These are phyloP conservation scores for Debaryomyces hansenii DNA, from an alignment of 805 yeast species.

Conservation along the genomic window DNA sequence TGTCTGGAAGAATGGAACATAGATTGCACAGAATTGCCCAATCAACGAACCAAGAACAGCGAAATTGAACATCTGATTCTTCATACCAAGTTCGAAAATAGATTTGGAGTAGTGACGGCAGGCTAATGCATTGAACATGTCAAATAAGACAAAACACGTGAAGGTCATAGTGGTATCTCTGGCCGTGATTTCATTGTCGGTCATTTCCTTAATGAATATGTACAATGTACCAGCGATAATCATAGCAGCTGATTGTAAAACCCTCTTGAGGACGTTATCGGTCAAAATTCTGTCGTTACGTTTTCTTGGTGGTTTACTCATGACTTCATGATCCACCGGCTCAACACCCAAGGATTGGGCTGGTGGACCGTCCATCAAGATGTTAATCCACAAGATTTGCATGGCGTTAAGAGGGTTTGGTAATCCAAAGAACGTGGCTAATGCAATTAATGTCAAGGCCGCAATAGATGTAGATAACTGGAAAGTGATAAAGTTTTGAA, in stretches of 20 bases:
- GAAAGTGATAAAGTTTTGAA: conserved; percentile 91
- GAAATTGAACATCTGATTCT: conserved; percentile 86
- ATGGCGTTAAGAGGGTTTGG: conserved; percentile 96
- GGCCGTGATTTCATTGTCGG: conserved; percentile 76
- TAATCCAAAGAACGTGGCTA: conserved; percentile 80
- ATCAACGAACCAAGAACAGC: conserved; percentile 86
- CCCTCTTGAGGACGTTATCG: conserved; percentile 62
- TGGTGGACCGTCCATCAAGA: conserved; percentile 98
- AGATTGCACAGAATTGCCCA: conserved; percentile 92
- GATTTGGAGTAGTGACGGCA: conserved; percentile 90
- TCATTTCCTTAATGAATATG: conserved; percentile 84
- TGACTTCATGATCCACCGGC: conserved; percentile 93
- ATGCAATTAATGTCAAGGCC: conserved; percentile 84
- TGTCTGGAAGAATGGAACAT: conserved; percentile 87
- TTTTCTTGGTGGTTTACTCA: conserved; percentile 94
- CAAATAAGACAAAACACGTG: conserved; percentile 93
- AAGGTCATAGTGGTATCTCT: conserved; percentile 99
- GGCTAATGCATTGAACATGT: conserved; percentile 93
- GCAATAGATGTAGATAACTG: conserved; percentile 96
- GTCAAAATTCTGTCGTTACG: conserved; percentile 86
- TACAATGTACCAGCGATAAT: conserved; percentile 85
- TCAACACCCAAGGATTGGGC: conserved; percentile 97
- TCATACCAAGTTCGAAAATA: conserved; percentile 75
- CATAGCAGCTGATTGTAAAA: conserved; percentile 72
- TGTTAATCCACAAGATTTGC: conserved; percentile 98